Base-by-base conservation (phyloP, 192 early-diverging fungal genomes). In the Backusella parvicylindrica region DNA sequence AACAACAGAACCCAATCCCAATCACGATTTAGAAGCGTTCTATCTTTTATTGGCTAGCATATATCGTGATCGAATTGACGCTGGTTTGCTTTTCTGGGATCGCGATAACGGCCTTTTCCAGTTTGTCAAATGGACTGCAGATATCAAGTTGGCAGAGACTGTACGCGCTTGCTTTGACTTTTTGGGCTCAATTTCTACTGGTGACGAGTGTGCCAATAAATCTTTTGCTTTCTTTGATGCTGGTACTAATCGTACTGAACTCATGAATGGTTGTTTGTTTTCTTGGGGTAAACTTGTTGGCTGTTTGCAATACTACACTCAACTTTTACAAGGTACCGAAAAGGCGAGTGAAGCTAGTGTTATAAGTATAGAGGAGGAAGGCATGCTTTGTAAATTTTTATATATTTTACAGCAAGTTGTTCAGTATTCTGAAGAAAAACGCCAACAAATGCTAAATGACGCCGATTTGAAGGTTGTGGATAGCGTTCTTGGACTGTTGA, bases 271-370 rank as follows among this genome's bases (percentile, higher is more conserved):
- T 79, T 64, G 83, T 72, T 76, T 90, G 50, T 92, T 89, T 83
- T 93, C 93, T 11, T 98, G 93, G 97, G 84, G 80, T 28, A 91
- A 87, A 63, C 79, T 97, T 32, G 93, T 96, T 84, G 86, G 83
- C 15, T 89, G 92, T 3, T 79, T 97, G 0, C 88, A 92, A 23
- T 88, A 86, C 53, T 95, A 93, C 71, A 88, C 86, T 15, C 74
- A 76, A 1, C 75, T 77, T 11, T 72, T 91, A 73, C 86, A 86
- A 16, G 77, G 86, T 12, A 81, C 83, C 28, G 71, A 77, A 47
- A 79, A 78, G 1, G 73, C 40, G 32, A 56, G 40, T 12, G 37
- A 70, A 41, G 74, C 77, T 53, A 79, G 71, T 26, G 68, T 75
- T 50, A 53, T 99, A 68, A 84, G 85, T 4, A 86, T 90, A 0